Base-by-base conservation (phyloP, 148 eudicot genomes). In the Fallopia convolvulus region DNA sequence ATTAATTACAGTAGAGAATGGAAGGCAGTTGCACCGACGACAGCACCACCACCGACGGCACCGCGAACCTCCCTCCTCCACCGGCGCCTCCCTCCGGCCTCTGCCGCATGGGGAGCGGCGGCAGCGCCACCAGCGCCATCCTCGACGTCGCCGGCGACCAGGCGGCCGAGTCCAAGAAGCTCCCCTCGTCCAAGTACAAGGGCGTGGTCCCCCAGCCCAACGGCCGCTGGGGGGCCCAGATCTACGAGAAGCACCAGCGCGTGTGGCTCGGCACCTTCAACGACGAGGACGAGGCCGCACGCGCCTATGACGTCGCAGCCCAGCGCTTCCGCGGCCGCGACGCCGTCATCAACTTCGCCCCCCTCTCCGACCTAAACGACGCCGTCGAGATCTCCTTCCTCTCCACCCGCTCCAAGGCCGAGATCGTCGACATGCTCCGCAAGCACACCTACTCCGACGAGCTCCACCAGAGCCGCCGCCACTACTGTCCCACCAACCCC, bases 21-120 rank as follows among this genome's bases (percentile, higher is more conserved):
- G 93, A 89, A 36, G 52, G 56, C 13, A 91, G 90, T 73, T 81
- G 81, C 46, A 14, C 77, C 46, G 91, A 87, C 63, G 93, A 91
- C 36, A 91, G 86, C 83, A 89, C 93, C 26, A 88, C 90, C 4
- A 91, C 82, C 21, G 88, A 87, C 21, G 32, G 9, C 75, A 6
- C 10, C 74, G 12, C 20, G 2, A n/a, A 6, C 15, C 15, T 4
- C 13, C 26, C 46, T 1, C 48, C 39, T 2, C 76, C 12, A 11
- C 39, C 58, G 1, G 20, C 36, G 18, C 53, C 60, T 2, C 3
- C 10, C 17, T 1, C 18, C 5, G 32, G 26, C 7, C 60, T 80
- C 88, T 1, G 55, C 68, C n/a, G 78, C 86, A 2, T 79, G 78
- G 30, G 65, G 76, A 26, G 80, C 86, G 30, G 56, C 82, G 72